Evolutionary conservation across 2,329 filamentous ascomycete species (phyloP), one percentile per base, ranked within the genome.

Genomic region (Pleomassaria siparia): DNA sequence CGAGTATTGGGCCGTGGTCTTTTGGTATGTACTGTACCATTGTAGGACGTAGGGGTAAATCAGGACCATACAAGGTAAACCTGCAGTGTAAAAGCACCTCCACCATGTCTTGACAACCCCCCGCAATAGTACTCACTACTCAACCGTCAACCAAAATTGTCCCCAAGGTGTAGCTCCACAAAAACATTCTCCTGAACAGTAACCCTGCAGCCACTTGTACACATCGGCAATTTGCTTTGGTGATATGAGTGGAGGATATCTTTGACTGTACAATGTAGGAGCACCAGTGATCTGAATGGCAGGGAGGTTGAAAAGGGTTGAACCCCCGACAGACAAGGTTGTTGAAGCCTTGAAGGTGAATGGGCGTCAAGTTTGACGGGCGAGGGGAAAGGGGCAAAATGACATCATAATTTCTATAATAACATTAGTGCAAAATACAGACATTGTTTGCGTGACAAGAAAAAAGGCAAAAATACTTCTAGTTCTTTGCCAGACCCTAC

Each of bases 371-470:
- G n/a, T n/a, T n/a, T n/a, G n/a, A n/a, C n/a, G n/a, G n/a, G n/a
- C n/a, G n/a, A n/a, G n/a, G n/a, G n/a, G n/a, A n/a, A n/a, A n/a
- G n/a, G n/a, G n/a, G n/a, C n/a, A n/a, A n/a, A n/a, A n/a, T n/a
- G n/a, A n/a, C n/a, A n/a, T n/a, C n/a, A n/a, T n/a, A n/a, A n/a
- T n/a, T n/a, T n/a, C n/a, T n/a, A n/a, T n/a, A n/a, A n/a, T n/a
- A n/a, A n/a, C n/a, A n/a, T n/a, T n/a, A n/a, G n/a, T n/a, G n/a
- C n/a, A n/a, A n/a, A n/a, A n/a, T n/a, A n/a, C n/a, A n/a, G n/a
- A n/a, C n/a, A 41, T 46, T 13, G n/a, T 10, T 22, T 32, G 24
- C 10, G 44, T 46, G 28, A 41, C n/a, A n/a, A n/a, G n/a, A n/a
- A n/a, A n/a, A n/a, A n/a, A n/a, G n/a, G n/a, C n/a, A n/a, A 35